Conservation (phyloP, 2,329 filamentous ascomycete species). For the Cladophialophora exuberans region DNA sequence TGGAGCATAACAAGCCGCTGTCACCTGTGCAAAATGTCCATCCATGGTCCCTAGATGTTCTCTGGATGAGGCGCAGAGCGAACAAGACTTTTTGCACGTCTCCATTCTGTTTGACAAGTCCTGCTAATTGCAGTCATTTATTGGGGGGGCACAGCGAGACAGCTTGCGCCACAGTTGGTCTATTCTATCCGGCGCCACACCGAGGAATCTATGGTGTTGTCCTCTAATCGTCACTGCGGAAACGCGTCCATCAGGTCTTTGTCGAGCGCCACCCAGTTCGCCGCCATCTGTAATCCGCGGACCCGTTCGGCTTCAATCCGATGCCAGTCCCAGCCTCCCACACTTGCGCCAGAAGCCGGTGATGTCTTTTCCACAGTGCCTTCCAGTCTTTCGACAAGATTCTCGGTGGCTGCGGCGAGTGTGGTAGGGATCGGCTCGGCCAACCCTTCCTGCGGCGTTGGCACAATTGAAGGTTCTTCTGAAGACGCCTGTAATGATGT, state of each 20-base stretch:
- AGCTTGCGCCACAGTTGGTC: too few species aligned
- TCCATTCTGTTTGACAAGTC: neutral
- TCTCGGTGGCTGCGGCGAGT: conserved; percentile 14
- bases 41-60: too few species aligned
- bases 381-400: conserved; percentile 30
- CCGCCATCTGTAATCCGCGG: conserved; percentile 58
- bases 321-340: conserved; percentile 62
- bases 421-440: conserved; percentile 16
- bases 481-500: conserved; percentile 12
- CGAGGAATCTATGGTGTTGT: too few species aligned
- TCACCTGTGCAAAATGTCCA: too few species aligned
- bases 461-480: conserved; percentile 4
- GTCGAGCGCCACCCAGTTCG: conserved; percentile 59
- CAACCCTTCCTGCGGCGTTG: conserved; percentile 23
- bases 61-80: too few species aligned
- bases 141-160: neutral
- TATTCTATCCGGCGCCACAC: too few species aligned
- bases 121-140: neutral
- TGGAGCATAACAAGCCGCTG: neutral
- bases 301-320: conserved; percentile 61
- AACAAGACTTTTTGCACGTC: neutral
- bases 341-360: conserved; percentile 34
- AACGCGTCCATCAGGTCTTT: conserved; percentile 54
- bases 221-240: too few species aligned
- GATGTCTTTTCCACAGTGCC: conserved; percentile 33